phyloP scores from a whole-genome alignment of 345 rosid species.

The Angophora floribunda region DNA sequence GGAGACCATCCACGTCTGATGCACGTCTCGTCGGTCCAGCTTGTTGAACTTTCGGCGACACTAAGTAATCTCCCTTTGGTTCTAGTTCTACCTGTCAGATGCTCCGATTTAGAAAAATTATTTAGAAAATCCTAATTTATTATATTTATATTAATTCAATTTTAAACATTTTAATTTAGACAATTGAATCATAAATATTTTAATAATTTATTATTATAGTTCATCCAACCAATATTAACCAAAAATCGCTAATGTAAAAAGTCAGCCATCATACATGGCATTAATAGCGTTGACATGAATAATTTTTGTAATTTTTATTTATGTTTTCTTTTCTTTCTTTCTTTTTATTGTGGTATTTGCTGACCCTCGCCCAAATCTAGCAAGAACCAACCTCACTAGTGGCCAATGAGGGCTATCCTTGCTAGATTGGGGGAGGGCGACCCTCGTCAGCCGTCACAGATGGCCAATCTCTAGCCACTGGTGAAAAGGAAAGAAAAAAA shows the following conservation, averaged over 20 bases:
- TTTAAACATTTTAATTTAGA: background rate
- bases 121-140: background rate
- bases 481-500: too few species aligned
- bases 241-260: rapidly evolving
- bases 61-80: background rate
- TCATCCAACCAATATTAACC: rapidly evolving
- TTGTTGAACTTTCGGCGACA: background rate
- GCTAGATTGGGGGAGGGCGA: too few species aligned
- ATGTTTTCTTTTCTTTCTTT: background rate
- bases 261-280: rapidly evolving
- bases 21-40: background rate
- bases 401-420: too few species aligned
- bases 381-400: background rate
- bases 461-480: too few species aligned
- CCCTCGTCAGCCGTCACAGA: too few species aligned
- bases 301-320: background rate
- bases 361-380: background rate
- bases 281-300: background rate
- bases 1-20: background rate
- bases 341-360: too few species aligned
- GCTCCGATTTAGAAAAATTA: background rate
- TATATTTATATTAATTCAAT: background rate
- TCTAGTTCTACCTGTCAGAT: background rate
- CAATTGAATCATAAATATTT: background rate
- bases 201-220: background rate